phyloP scores from a whole-genome alignment of 2,329 filamentous ascomycete genomes.

The Colletotrichum caudatum region DNA sequence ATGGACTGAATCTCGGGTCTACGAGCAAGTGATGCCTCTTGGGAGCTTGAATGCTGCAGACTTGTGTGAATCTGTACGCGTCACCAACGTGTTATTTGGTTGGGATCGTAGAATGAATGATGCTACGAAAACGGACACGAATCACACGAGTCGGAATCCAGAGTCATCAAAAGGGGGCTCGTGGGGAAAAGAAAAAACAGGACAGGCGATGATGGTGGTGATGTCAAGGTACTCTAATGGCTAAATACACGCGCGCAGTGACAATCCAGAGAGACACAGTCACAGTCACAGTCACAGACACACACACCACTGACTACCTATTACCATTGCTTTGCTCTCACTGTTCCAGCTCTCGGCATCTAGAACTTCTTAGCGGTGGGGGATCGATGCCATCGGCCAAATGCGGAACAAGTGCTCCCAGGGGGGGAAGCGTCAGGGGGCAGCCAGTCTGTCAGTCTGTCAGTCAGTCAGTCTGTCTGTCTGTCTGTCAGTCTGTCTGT shows the following conservation, averaged over 20 bases:
- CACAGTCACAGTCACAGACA: not conserved
- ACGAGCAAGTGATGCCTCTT: not conserved
- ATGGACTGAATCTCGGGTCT: not conserved
- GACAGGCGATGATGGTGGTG: slow-evolving; percentile 14
- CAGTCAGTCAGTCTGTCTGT: not conserved
- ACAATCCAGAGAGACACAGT: not conserved
- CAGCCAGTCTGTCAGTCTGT: not conserved
- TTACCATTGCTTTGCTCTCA: not conserved
- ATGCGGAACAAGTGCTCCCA: slow-evolving; percentile 30
- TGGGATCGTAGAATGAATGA: not conserved
- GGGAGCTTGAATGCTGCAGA: not conserved
- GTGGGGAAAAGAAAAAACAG: not conserved
- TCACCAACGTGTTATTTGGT: not conserved
- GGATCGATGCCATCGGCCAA: slow-evolving; percentile 30
- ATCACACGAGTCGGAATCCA: slow-evolving; percentile 12
- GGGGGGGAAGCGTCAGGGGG: slow-evolving; percentile 2
- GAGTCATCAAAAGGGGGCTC: not conserved
- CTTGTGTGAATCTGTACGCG: not conserved
- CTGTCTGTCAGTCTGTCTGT: not conserved
- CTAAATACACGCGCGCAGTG: slow-evolving; percentile 10
- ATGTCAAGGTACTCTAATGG: slow-evolving; percentile 32
- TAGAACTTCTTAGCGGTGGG: slow-evolving; percentile 26
- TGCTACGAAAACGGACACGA: slow-evolving; percentile 7
- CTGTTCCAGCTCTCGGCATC: slow-evolving; percentile 21
- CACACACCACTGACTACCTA: not conserved